Conservation (phyloP, 2,329 filamentous ascomycete genomes). For the Neofusicoccum ribis region DNA sequence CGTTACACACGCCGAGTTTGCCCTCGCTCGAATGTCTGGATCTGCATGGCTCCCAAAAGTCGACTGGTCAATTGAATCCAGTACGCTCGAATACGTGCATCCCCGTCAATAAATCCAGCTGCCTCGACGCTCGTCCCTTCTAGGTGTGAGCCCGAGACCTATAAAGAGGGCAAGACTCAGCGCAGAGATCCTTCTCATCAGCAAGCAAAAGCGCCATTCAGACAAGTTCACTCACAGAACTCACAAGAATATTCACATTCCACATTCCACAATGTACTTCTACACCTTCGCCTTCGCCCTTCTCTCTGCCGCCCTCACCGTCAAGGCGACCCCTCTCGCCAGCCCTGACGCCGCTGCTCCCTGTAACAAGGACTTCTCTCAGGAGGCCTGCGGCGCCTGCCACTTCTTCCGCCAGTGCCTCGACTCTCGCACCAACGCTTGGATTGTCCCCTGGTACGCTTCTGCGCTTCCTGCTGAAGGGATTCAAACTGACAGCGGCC, state of each 20-base stretch:
- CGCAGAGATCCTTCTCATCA: too few relatives aligned
- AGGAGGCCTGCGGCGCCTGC: conserved; percentile 7
- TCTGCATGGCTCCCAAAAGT: background rate
- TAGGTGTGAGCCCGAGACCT: background rate
- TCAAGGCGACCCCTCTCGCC: background rate
- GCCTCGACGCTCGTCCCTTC: too few relatives aligned
- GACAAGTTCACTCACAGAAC: background rate
- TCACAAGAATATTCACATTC: background rate
- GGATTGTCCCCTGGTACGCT: conserved; percentile 12
- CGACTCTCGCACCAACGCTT: background rate
- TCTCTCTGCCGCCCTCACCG: background rate
- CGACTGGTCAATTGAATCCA: background rate
- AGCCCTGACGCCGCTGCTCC: background rate
- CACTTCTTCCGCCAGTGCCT: conserved; percentile 16
- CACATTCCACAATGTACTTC: conserved; percentile 3
- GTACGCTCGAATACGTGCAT: background rate
- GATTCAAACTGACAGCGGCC: background rate
- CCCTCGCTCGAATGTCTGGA: too few relatives aligned
- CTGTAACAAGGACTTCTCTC: conserved; percentile 13
- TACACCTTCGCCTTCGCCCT: background rate
- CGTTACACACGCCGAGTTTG: background rate
- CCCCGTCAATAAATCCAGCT: background rate
- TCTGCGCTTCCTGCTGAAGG: background rate
- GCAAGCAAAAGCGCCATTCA: background rate
- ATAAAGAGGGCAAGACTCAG: background rate